These are phyloP conservation scores for Chaetomium cochliodes DNA, from an alignment of 495 filamentous ascomycete genomes.

Conservation along the genomic window DNA sequence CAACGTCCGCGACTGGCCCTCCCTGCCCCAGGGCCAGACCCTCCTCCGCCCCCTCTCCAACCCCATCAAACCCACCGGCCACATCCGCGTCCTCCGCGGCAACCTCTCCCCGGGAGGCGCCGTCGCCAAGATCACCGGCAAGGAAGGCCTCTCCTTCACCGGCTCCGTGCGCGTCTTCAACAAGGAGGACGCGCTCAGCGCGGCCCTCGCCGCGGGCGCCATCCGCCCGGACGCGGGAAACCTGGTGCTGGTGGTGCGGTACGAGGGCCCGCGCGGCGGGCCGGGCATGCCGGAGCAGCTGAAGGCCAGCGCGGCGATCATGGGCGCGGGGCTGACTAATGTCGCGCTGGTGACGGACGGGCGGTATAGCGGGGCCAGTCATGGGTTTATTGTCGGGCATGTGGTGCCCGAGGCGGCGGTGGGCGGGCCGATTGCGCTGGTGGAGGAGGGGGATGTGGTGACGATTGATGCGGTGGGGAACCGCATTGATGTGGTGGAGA, in stretches of 20 bases:
- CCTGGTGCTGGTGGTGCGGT: slow-evolving; percentile 89
- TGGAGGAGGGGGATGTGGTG: slow-evolving; percentile 76
- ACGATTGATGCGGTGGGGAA: slow-evolving; percentile 85
- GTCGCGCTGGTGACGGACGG: slow-evolving; percentile 94
- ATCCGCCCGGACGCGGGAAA: slow-evolving; percentile 68
- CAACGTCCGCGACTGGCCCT: slow-evolving; percentile 81
- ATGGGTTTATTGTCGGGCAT: slow-evolving; percentile 95
- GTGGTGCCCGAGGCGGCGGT: slow-evolving; percentile 86
- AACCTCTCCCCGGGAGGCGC: slow-evolving; percentile 91
- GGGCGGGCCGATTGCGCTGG: slow-evolving; percentile 79
- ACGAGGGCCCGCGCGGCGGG: slow-evolving; percentile 92
- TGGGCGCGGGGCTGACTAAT: slow-evolving; percentile 87
- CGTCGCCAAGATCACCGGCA: slow-evolving; percentile 97
- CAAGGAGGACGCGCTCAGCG: slow-evolving; percentile 77
- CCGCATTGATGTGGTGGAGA: slow-evolving; percentile 64
- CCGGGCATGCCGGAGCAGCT: slow-evolving; percentile 99
- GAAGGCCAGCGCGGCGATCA: slow-evolving; percentile 82
- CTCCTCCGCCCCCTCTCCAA: slow-evolving; percentile 79
- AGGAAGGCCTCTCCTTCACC: slow-evolving; percentile 81
- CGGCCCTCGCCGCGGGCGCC: slow-evolving; percentile 66
- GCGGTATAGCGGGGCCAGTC: slow-evolving; percentile 82
- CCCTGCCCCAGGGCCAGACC: slow-evolving; percentile 73
- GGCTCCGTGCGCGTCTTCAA: slow-evolving; percentile 88
- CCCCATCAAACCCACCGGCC: slow-evolving; percentile 86
- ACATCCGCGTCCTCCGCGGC: slow-evolving; percentile 84